These are phyloP conservation scores for Cystobasidium ongulense DNA, from an alignment of 768 basidiomycete genomes.

Conservation along the genomic window DNA sequence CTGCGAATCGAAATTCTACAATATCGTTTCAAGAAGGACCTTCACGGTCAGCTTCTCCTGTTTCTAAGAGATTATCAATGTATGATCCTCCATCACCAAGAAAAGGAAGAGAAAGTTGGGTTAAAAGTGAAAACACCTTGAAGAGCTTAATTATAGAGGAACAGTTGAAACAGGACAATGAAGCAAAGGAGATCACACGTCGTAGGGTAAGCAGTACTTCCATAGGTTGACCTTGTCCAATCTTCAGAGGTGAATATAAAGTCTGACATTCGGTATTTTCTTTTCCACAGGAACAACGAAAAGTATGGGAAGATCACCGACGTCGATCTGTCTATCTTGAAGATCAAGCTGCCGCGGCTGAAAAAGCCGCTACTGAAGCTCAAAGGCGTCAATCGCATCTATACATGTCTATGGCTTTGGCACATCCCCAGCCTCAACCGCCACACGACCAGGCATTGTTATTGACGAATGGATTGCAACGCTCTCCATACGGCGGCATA, in stretches of 20 bases:
- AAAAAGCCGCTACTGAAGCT: neutral
- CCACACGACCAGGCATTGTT: neutral
- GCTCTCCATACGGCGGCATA: neutral
- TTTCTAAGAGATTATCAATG: neutral
- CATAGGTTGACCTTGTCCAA: neutral
- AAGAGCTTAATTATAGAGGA: slow-evolving; percentile 39
- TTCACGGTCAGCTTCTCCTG: neutral
- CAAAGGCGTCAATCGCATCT: neutral
- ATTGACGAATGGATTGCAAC: neutral
- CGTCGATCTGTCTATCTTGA: neutral
- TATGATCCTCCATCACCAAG: neutral
- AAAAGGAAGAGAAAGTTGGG: neutral
- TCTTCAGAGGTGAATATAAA: neutral
- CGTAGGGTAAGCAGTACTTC: neutral
- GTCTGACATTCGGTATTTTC: neutral
- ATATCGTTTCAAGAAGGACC: neutral
- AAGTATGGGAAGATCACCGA: neutral
- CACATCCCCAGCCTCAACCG: neutral
- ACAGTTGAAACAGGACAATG: slow-evolving; percentile 37
- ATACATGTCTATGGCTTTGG: neutral
- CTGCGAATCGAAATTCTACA: neutral
- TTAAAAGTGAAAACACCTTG: neutral
- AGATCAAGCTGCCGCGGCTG: slow-evolving; percentile 1
- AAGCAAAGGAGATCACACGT: slow-evolving; percentile 36
- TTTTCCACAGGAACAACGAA: slow-evolving; percentile 34